Percentiles rank a stretch among this genome's conserved stretches.
Evolutionary conservation across 768 basidiomycete genomes (phyloP).

Genomic region (Fomitopsis serialis): DNA sequence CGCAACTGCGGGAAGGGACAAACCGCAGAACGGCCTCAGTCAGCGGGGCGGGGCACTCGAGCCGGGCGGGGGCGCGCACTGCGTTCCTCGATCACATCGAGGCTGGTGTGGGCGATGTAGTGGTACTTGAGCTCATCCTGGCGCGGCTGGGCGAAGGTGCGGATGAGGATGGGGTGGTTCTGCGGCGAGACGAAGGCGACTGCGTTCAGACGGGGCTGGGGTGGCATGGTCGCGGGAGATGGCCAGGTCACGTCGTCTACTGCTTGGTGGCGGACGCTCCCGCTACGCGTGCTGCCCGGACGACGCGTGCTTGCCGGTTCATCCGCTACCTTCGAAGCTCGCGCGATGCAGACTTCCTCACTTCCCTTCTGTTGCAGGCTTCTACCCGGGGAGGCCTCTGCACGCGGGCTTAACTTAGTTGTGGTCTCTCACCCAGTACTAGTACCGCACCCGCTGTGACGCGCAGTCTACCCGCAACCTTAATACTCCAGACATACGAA

Average conservation of each 20-base stretch:
- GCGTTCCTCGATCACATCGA: slow-evolving; percentile 91
- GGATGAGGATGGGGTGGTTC: slow-evolving; percentile 77
- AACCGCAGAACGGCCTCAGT: neutral
- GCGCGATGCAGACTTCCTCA: neutral
- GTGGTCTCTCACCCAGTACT: too few relatives aligned
- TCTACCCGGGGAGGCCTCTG: too few relatives aligned
- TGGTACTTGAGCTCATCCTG: slow-evolving; percentile 75
- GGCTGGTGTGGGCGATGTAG: slow-evolving; percentile 84
- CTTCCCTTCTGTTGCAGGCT: neutral
- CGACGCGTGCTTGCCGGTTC: too few relatives aligned
- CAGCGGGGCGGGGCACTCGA: slow-evolving; percentile 1
- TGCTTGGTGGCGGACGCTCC: too few relatives aligned
- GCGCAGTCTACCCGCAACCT: too few relatives aligned
- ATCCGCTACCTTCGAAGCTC: too few relatives aligned
- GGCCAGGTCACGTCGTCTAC: neutral
- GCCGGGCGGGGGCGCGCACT: slow-evolving; percentile 41
- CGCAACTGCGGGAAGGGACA: slow-evolving; percentile 15
- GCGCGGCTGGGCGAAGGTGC: slow-evolving; percentile 57
- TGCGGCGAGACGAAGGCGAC: slow-evolving; percentile 83
- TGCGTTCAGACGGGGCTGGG: slow-evolving; percentile 67
- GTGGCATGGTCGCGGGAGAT: slow-evolving; percentile 42
- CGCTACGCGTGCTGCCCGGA: too few relatives aligned
- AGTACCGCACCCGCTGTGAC: too few relatives aligned
- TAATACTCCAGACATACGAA: too few relatives aligned
- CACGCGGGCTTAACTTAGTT: too few relatives aligned